These are phyloP conservation scores for Coniochaeta sp. DNA, from an alignment of 2,329 filamentous ascomycete genomes.

Conservation along the genomic window DNA sequence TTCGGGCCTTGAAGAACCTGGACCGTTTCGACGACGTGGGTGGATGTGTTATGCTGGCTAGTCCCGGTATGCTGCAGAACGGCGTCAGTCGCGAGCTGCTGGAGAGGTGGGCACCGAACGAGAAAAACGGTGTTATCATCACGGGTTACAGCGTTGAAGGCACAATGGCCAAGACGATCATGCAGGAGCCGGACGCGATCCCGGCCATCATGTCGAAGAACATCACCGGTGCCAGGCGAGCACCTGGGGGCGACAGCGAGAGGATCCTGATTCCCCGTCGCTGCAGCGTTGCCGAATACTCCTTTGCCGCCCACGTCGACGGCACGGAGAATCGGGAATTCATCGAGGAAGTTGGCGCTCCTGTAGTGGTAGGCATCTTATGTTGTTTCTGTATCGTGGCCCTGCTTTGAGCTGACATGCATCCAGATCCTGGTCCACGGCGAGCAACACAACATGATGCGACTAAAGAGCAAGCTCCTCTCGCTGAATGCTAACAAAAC, in stretches of 20 bases:
- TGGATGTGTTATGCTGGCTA: conserved; percentile 93
- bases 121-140: conserved; percentile 97
- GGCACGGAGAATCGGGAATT: conserved; percentile 94
- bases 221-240: conserved; percentile 54
- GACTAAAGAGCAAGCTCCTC: conserved; percentile 87
- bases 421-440: conserved; percentile 86
- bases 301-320: conserved; percentile 94
- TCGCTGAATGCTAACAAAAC: conserved; percentile 81
- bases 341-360: conserved; percentile 86
- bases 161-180: conserved; percentile 93
- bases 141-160: conserved; percentile 98
- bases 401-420: background rate
- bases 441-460: conserved; percentile 97
- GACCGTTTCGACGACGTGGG: conserved; percentile 96
- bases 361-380: conserved; percentile 69
- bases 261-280: conserved; percentile 86
- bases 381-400: background rate
- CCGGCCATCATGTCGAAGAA: conserved; percentile 83
- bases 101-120: conserved; percentile 91
- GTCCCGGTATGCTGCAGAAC: conserved; percentile 96
- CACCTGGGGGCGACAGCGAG: conserved; percentile 63
- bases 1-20: conserved; percentile 83
- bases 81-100: conserved; percentile 88
- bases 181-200: conserved; percentile 92
- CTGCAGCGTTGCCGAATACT: conserved; percentile 90